Evolutionary conservation across 495 filamentous ascomycete genomes (phyloP), one percentile per base, ranked within the genome.

Genomic region (Usnea hakonensis): DNA sequence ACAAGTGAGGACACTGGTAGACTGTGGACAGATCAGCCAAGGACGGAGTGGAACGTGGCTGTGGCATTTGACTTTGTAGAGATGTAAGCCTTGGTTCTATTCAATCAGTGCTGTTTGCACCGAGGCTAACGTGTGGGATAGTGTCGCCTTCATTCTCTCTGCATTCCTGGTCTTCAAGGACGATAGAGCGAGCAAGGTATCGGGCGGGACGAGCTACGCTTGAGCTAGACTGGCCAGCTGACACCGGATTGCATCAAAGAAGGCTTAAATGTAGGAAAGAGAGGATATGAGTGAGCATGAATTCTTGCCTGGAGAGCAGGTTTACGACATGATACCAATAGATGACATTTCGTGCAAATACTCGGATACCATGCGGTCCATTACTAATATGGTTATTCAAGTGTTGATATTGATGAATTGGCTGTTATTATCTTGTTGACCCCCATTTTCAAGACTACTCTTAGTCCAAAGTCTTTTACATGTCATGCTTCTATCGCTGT

Each of bases 41-140:
- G 44, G 36, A 55, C 37, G 16, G 62, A 55, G 26, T 68, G 66
- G 66, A 43, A 58, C 52, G 28, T 60, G 6, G 63, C 55, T 3
- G 50, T 65, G 5, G 63, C 35, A 2, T 55, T 63, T 52, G 54
- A 48, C 2, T 58, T 68, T 30, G 35, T 68, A 32, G 66, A 68
- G 35, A 62, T 65, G 66, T 68, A 21, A 62, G 66, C 63, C 58
- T 65, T 48, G 1, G n/a, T 46, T 35, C 2, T 33, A 10, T 48
- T 10, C 17, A 46, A 19, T 13, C 16, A 16, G 2, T 44, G 16
- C 2, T 46, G 14, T 28, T 0, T 33, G 32, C 14, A 5, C 19
- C 30, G 32, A 43, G 32, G 26, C 37, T 56, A 37, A 65, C 30
- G 6, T 28, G 35, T 14, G 6, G 6, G 10, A 19, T 30, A 65